Conservation (phyloP, 2,329 filamentous ascomycete genomes). For the Sporothrix humicola region DNA sequence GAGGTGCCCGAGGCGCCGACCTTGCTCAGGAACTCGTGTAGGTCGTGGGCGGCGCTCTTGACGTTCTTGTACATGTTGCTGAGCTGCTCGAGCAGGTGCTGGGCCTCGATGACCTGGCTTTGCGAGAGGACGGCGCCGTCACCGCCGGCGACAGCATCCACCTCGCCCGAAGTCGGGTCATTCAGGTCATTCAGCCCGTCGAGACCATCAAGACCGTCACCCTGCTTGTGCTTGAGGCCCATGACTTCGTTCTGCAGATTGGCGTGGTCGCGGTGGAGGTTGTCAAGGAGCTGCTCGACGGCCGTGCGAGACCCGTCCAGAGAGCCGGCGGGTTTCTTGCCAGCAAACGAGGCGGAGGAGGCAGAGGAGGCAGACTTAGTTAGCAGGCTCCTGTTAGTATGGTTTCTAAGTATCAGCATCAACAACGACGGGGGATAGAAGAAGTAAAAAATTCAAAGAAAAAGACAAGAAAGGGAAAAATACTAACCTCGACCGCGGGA, state of each 20-base stretch:
- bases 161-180: not conserved
- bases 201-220: not conserved
- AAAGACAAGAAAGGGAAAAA: too few species aligned
- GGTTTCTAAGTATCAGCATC: too few species aligned
- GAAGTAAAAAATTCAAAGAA: too few species aligned
- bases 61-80: constrained; percentile 6
- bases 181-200: not conserved
- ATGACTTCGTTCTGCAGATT: not conserved
- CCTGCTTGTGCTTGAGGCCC: not conserved
- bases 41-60: not conserved
- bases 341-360: too few species aligned
- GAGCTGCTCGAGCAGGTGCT: constrained; percentile 12
- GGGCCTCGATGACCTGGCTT: constrained; percentile 8
- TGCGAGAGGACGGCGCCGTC: too few species aligned
- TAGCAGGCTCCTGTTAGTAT: too few species aligned
- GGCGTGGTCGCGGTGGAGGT: constrained; percentile 23
- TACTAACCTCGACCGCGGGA: too few species aligned
- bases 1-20: not conserved
- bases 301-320: constrained; percentile 12
- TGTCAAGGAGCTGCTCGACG: constrained; percentile 15
- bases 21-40: not conserved
- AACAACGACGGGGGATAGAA: too few species aligned
- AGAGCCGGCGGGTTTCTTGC: not conserved
- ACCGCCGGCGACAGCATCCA: not conserved
- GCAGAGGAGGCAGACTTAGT: too few species aligned